Base-by-base conservation (phyloP, 176 grass and related monocot genomes). In the Phragmites australis region DNA sequence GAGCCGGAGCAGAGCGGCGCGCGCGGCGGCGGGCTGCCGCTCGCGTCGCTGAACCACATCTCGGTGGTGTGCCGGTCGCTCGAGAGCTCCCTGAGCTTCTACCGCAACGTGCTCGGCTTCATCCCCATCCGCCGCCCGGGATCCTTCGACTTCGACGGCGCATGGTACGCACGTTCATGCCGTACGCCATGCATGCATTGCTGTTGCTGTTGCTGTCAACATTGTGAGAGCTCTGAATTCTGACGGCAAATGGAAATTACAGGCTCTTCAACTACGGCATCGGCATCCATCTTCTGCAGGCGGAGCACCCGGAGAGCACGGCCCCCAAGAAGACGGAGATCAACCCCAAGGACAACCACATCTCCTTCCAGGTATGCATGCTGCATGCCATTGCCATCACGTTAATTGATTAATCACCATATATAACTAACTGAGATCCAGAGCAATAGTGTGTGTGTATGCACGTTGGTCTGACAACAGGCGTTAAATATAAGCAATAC, bases 261-360 rank as follows among this genome's bases (percentile, higher is more conserved):
- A 95, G 94, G 94, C 67, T 97, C 15, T 97, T 89, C 78, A 97
- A 97, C 68, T 90, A 92, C 13, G 94, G 91, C 25, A 89, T 97
- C 26, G 91, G 94, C 48, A 79, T 97, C 55, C 94, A 97, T 45
- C 66, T 97, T 7, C 72, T 97, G 73, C 91, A 94, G 76, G 88
- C 89, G 6, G 82, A 84, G 45, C 83, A 92, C 27, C 89, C 53
- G 0, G 84, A 77, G 50, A 92, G 82, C 55, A 25, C 94, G 82
- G 85, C 87, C 0, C 87, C 91, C 1, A 72, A 26, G 29, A 92
- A 97, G 72, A 50, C 53, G 53, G 87, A 92, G 87, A 97, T 97
- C 63, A 78, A 97, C 57, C 94, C 94, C n/a, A 97, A 92, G 50
- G 94, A 97, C 34, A 94, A 94, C 30, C 94, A 97, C 67, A 94